Conservation (phyloP, 306 rosid genomes). For the Canavalia gladiata region DNA sequence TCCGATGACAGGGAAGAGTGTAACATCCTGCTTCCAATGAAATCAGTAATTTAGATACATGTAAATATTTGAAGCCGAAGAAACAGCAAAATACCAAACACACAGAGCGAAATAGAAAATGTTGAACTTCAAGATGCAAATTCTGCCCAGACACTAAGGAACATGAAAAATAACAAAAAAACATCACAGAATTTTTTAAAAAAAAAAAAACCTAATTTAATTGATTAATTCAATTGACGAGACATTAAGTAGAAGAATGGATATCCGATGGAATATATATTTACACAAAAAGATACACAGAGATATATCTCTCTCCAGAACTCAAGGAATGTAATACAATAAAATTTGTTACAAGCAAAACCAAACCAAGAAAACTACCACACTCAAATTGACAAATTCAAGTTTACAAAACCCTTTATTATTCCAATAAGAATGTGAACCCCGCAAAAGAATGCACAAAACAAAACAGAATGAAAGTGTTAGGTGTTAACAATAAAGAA, state of each 20-base stretch:
- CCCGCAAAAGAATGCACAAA: background rate
- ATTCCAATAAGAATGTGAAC: background rate
- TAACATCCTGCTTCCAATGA: background rate
- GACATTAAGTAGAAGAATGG: background rate
- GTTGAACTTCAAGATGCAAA: constrained; percentile 25
- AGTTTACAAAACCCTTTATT: background rate
- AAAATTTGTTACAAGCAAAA: constrained; percentile 28
- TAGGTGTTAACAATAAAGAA: background rate
- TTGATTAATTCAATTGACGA: background rate
- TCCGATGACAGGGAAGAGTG: background rate
- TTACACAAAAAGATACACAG: background rate
- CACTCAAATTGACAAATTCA: constrained; percentile 9
- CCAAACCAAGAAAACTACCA: background rate
- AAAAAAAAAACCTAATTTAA: background rate
- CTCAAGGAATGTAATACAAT: background rate
- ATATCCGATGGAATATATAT: background rate
- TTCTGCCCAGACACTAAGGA: background rate
- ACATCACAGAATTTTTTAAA: no score
- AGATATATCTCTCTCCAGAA: background rate
- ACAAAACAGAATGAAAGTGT: no score
- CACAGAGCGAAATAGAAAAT: background rate
- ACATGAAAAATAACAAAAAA: background rate
- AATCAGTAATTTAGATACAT: background rate
- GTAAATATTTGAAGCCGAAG: constrained; percentile 14
- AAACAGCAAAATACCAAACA: constrained; percentile 10